Evolutionary conservation across 768 basidiomycete genomes (phyloP), one percentile per base, ranked within the genome.

Genomic region (Suillus occidentalis): DNA sequence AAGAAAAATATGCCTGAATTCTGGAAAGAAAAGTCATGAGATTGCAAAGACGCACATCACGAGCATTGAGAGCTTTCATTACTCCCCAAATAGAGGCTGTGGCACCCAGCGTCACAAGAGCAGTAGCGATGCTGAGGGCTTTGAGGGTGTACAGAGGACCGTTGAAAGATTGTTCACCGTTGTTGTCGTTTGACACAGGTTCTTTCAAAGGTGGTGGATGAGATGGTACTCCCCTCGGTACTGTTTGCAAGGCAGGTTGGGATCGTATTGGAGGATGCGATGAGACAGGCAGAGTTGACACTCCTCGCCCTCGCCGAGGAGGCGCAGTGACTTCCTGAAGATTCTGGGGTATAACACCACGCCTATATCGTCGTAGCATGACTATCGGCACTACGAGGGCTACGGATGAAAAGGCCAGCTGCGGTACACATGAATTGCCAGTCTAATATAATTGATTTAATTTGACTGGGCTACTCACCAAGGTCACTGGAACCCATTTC

Each of bases 61-160:
- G 71, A 2, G 89, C 84, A 39, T 84, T 86, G 61, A 90, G 73
- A 53, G 78, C 77, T 14, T 76, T 72, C 73, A 86, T 84, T 36
- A 90, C 79, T 1, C 83, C 82, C 69, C 78, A 81, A 3, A 85
- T 75, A 6, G 84, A 73, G 0, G 72, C 76, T 6, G 79, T 72
- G 0, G 84, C 88, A 31, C 83, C 78, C 4, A 81, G 73, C 0
- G 81, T 69, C 31, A 91, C 89, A 40, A 89, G 70, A 12, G 83
- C 70, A 0, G 90, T 91, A 5, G 90, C 89, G 49, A 90, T 81
- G 3, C 82, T 78, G 47, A 92, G 86, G 0, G 90, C 90, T 68
- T 89, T 89, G 6, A 84, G 77, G 1, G 84, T 83, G 67, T 87
- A 82, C 2, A 89, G 63, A 0, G 83, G 83, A 0, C 81, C 84